phyloP scores from a whole-genome alignment of 176 grass and related monocot species.

The Carex myosuroides region DNA sequence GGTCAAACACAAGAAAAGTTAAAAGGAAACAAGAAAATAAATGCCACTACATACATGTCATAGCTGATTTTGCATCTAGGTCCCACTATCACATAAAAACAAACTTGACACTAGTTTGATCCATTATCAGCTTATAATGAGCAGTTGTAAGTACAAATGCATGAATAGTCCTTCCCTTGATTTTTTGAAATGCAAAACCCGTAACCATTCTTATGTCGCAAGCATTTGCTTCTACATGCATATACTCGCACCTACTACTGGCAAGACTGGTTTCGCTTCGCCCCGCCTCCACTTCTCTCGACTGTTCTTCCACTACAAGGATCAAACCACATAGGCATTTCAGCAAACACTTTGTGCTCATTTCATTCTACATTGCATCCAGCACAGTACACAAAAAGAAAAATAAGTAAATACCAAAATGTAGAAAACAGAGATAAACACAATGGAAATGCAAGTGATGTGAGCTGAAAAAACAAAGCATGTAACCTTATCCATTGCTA shows the following conservation, averaged over 20 bases:
- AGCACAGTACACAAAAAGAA: background rate
- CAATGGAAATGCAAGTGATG: background rate
- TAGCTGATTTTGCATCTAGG: background rate
- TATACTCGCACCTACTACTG: background rate
- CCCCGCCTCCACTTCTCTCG: background rate
- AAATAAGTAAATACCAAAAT: background rate
- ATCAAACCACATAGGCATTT: background rate
- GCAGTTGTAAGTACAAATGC: conserved; percentile 17
- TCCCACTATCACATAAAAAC: background rate
- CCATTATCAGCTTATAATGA: background rate
- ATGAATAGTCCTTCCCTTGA: background rate
- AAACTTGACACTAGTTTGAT: background rate
- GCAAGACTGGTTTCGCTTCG: background rate
- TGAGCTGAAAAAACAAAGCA: background rate
- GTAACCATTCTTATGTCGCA: conserved; percentile 4
- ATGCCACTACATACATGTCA: background rate
- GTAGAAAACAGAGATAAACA: background rate
- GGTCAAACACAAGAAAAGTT: background rate
- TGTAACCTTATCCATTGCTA: conserved; percentile 12
- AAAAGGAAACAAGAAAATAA: background rate
- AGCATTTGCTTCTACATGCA: conserved; percentile 12
- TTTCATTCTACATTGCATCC: background rate
- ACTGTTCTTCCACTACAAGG: background rate
- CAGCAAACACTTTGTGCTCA: conserved; percentile 10
- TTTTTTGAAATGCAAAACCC: background rate